Evolutionary conservation across 2,329 filamentous ascomycete species (phyloP), one percentile per base, ranked within the genome.

Genomic region (Lasiodiplodia gonubiensis): DNA sequence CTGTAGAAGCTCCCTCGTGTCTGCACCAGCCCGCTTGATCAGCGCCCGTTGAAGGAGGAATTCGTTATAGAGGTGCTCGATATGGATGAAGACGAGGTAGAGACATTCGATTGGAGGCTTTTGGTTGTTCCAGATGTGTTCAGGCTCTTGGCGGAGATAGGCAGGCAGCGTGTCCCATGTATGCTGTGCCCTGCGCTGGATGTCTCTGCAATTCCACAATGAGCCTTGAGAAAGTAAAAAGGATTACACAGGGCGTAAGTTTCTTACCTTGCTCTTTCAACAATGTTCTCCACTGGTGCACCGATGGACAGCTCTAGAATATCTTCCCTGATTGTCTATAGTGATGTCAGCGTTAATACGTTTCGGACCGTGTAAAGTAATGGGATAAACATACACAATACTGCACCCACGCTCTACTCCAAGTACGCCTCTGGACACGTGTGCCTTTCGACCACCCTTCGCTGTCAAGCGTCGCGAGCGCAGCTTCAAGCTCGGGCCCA

Each of bases 21-120:
- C 59, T 51, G 59, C 46, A 8, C 59, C 59, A 25, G 59, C 59
- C 16, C 59, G 27, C 49, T 63, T 63, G 21, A 85, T 78, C 10
- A 89, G 75, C 0, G 89, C 80, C 18, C 88, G 80, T 67, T 89
- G 85, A 6, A 88, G 77, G 11, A 89, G 82, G 67, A 90, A 88
- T 2, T 86, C 77, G 48, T 88, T 88, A 51, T 88, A 84, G 0
- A 88, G 74, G 54, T 86, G 82, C 25, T 84, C 81, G 2, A 87
- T 78, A 2, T 80, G 79, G 0, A 86, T 74, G 55, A 73, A 74
- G 2, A 78, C 68, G 1, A 88, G 73, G 16, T 85, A 79, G 2
- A 83, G 77, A 5, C 78, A 77, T 63, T 84, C 84, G 0, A 85
- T 68, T 0, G 74, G 72, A 0, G 76, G 69, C 0, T 48, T 35